These are phyloP conservation scores for Aphanomyces euteiches DNA, from an alignment of 352 stramenopile genomes.

Conservation along the genomic window DNA sequence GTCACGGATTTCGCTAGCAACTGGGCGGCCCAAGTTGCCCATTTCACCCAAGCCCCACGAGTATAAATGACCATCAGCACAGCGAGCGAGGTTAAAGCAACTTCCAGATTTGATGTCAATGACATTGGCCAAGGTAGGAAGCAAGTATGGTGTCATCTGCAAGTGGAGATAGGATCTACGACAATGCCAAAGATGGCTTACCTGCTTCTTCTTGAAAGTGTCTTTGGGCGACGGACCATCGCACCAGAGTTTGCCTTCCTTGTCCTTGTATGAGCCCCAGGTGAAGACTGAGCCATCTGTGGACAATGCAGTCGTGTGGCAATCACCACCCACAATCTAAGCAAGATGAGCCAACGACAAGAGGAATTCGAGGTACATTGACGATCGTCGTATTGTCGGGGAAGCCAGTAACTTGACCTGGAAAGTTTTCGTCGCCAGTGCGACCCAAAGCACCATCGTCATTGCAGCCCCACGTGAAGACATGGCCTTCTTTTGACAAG, in stretches of 20 bases:
- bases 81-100: constrained; percentile 81
- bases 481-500: constrained; percentile 75
- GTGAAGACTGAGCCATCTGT: constrained; percentile 88
- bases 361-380: constrained; percentile 21
- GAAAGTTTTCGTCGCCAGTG: constrained; percentile 71
- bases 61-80: constrained; percentile 81
- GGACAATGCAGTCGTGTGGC: constrained; percentile 89
- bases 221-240: constrained; percentile 57
- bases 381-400: constrained; percentile 32
- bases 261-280: constrained; percentile 96
- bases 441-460: constrained; percentile 88
- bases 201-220: constrained; percentile 82
- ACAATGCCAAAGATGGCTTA: constrained; percentile 9
- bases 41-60: constrained; percentile 91
- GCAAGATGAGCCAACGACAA: constrained; percentile 40
- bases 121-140: constrained; percentile 56
- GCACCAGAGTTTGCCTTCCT: constrained; percentile 92
- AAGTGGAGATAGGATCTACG: background rate
- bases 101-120: constrained; percentile 81
- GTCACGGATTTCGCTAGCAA: constrained; percentile 64
- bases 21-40: constrained; percentile 75
- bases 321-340: constrained; percentile 90
- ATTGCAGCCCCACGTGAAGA: constrained; percentile 95
- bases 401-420: constrained; percentile 55
- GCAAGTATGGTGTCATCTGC: constrained; percentile 48